Evolutionary conservation across 73 alveolate species (phyloP).

Genomic region (Tetrahymena malaccensis): DNA sequence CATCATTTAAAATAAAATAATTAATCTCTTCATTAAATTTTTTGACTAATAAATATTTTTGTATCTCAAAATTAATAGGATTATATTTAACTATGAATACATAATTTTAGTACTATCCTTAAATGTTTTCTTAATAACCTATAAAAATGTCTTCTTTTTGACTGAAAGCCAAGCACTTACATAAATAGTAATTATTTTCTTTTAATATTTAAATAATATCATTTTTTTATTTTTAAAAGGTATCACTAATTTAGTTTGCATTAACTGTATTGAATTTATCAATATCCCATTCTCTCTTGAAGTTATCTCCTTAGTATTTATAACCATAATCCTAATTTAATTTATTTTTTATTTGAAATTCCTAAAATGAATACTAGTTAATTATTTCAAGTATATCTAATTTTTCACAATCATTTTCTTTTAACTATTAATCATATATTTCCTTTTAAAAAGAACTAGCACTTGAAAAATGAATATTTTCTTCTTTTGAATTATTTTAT

Average conservation of each 20-base stretch:
- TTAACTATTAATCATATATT: too few species aligned
- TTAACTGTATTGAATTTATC: not conserved
- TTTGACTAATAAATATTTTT: too few species aligned
- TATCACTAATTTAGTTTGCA: not conserved
- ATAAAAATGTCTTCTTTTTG: not conserved
- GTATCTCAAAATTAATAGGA: not conserved
- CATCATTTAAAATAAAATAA: too few species aligned
- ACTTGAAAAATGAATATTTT: too few species aligned
- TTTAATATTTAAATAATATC: too few species aligned
- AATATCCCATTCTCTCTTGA: not conserved
- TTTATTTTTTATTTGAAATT: too few species aligned
- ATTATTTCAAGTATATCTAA: too few species aligned
- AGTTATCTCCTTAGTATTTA: too few species aligned
- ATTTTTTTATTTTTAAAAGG: not conserved
- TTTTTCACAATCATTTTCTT: too few species aligned
- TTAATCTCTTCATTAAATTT: not conserved
- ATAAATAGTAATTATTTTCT: not conserved
- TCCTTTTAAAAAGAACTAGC: too few species aligned
- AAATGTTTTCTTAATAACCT: not conserved
- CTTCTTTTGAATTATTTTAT: too few species aligned
- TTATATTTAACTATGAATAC: too few species aligned
- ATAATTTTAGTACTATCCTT: not conserved
- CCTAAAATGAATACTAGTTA: not conserved
- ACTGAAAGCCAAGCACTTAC: not conserved
- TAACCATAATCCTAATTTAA: not conserved